Base-by-base conservation (phyloP, 1,139 yeast species). In the Taphrina flavorubra region DNA sequence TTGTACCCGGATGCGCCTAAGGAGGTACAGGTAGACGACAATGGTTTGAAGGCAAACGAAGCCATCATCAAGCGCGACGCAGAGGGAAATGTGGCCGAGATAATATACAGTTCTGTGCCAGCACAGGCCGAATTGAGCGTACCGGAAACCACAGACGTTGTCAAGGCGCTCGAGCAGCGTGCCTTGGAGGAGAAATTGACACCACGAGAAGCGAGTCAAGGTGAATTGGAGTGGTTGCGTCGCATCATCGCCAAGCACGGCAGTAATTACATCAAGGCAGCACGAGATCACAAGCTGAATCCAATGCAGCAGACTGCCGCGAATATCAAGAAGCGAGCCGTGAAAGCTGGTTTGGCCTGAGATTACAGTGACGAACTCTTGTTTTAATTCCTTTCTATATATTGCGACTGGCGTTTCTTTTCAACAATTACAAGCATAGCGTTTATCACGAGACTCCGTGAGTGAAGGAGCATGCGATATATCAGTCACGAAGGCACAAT, bases 261-360 rank as follows among this genome's bases (percentile, higher is more conserved):
- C 20, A 96, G 92, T 72, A 88, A 94, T 77, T 92, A 87, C 77
- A 88, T 85, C 65, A 89, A 87, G 75, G 94, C 95, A 98, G 88
- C 87, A 77, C 89, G 96, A 89, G 99, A 94, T 77, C 57, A 86
- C 84, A 79, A 56, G 46, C 42, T 69, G 25, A 69, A 69, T 57
- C 66, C 68, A n/a, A 69, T 61, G 69, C 71, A 69, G 44, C 61
- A 68, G 53, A 69, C 71, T 5, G 69, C 71, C 13, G 71, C 60
- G 8, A 61, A 69, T 25, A 63, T 69, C 58, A 59, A 47, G 59
- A 65, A 69, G 61, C 44, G 67, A 40, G 67, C 47, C 37, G 36
- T 40, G 18, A 63, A 55, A 25, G 58, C 58, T 11, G 58, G 42
- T 11, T 25, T 53, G 40, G 58, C 25, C 14, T 53, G 10, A 53